Evolutionary conservation across 257 asterid species (phyloP), one percentile per base, ranked within the genome.

Genomic region (Lycium ferocissimum): DNA sequence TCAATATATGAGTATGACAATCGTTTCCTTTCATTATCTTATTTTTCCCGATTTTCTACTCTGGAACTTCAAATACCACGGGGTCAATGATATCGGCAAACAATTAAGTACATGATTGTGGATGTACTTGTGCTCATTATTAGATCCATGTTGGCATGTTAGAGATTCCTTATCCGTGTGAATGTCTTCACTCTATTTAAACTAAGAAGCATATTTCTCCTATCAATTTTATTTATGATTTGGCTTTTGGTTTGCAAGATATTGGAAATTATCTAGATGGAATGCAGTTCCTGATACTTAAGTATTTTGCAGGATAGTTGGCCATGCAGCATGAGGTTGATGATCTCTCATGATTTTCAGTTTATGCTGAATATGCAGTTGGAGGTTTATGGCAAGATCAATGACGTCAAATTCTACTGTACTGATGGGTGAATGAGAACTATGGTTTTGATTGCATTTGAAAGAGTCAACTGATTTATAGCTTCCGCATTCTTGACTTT

Each of bases 301-400:
- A 49, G 22, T 75, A 49, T 75, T 38, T 78, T 78, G 47, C 65
- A 78, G 65, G 62, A 5, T 75, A 54, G 81, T 33, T 75, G 81
- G 82, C 49, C 26, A 78, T 53, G 82, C 22, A 78, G 82, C 82
- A 13, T 53, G 62, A 14, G 65, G 22, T 35, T 78, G 22, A 51
- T 78, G 22, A 22, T 78, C 38, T 78, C 65, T 78, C 49, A 45
- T 49, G 20, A 10, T 22, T 49, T 49, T 22, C 62, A 13, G 61
- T 20, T 73, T 20, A 75, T 6, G 12, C 80, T 73, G 58, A 20
- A 11, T n/a, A 45, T 75, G 40, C 81, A 75, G 61, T 75, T 75
- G 81, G 59, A 47, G 45, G 59, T 75, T 40, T 56, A 17, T 45
- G 62, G 7, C 8, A 49, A 49, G 43, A 47, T 49, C 81, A 75